Evolutionary conservation across 2,329 filamentous ascomycete genomes (phyloP).

Genomic region (Exophiala sp.): DNA sequence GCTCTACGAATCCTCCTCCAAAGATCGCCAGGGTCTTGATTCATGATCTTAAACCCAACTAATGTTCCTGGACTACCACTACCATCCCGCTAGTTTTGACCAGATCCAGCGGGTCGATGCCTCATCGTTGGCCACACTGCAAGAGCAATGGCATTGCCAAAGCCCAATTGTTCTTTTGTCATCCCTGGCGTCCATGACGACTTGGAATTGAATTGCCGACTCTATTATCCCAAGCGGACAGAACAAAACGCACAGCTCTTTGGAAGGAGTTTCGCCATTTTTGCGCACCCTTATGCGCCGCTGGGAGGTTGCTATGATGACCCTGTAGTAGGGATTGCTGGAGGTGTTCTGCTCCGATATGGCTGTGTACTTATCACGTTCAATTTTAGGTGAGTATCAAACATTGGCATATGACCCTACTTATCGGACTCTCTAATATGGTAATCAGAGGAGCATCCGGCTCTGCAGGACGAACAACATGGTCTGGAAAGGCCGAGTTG

Average conservation of each 20-base stretch:
- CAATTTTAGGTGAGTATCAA: constrained; percentile 70
- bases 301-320: constrained; percentile 86
- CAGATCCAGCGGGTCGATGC: no score
- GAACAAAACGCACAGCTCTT: constrained; percentile 19
- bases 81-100: no score
- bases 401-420: neutral
- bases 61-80: no score
- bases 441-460: constrained; percentile 65
- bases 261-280: constrained; percentile 53
- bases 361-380: constrained; percentile 82
- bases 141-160: constrained; percentile 32
- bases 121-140: neutral
- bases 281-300: constrained; percentile 89
- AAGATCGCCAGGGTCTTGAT: no score
- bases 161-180: constrained; percentile 58
- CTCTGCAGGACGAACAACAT: constrained; percentile 77
- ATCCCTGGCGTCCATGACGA: constrained; percentile 83
- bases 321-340: constrained; percentile 66
- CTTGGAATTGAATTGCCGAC: constrained; percentile 70
- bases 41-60: no score
- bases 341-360: constrained; percentile 60
- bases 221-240: constrained; percentile 64
- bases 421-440: neutral
- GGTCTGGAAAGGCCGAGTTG: constrained; percentile 77
- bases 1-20: no score